Percentiles rank a stretch among this genome's conserved stretches.
Conservation (phyloP, 2,329 filamentous ascomycete species). For the Talaromyces sp. region DNA sequence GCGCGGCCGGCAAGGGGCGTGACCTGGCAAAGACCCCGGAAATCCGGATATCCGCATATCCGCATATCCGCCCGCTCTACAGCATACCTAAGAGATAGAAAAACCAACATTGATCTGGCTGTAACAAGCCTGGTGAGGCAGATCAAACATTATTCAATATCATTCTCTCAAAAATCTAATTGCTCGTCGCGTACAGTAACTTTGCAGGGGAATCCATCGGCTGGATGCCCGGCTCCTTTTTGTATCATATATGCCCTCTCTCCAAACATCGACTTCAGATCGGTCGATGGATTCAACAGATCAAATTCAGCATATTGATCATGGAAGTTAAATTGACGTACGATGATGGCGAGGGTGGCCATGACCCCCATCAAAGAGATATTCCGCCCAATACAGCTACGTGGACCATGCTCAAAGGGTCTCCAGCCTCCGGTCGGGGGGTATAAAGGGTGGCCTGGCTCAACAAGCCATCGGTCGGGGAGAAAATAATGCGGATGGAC, state of each 20-base stretch:
- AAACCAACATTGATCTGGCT: too few relatives aligned
- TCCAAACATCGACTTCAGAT: neutral
- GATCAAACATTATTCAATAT: too few relatives aligned
- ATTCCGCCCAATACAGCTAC: neutral
- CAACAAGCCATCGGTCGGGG: neutral
- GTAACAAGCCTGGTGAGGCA: too few relatives aligned
- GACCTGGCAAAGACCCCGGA: too few relatives aligned
- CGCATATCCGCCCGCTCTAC: too few relatives aligned
- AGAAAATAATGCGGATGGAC: neutral
- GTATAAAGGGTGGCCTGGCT: neutral
- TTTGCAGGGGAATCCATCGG: neutral
- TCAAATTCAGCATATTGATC: neutral
- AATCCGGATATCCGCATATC: too few relatives aligned
- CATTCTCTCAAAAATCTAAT: too few relatives aligned
- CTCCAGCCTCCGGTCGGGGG: neutral
- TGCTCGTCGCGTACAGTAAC: too few relatives aligned
- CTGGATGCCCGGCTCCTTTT: neutral
- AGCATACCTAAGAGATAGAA: neutral
- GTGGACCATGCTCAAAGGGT: neutral
- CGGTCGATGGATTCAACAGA: neutral
- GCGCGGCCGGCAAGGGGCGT: too few relatives aligned
- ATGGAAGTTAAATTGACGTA: conserved; percentile 1
- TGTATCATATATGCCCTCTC: conserved; percentile 1
- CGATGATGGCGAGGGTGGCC: neutral
- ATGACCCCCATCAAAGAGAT: neutral